These are phyloP conservation scores for Teunomyces atbi DNA, from an alignment of 805 yeast genomes.

Conservation along the genomic window DNA sequence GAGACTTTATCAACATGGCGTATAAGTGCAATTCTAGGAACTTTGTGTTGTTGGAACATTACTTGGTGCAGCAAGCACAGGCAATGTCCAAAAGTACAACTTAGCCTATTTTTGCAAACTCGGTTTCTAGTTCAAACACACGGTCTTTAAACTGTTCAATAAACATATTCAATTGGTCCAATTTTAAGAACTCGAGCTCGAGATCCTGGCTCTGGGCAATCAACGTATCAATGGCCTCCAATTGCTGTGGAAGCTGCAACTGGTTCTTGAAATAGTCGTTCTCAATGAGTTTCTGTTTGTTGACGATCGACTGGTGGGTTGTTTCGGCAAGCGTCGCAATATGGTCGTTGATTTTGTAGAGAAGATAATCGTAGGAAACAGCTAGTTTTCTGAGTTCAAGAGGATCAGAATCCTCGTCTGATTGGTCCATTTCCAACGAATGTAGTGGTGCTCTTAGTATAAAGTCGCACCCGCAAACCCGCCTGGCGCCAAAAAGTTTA, in stretches of 20 bases:
- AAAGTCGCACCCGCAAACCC: too few species aligned
- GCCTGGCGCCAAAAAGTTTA: not conserved
- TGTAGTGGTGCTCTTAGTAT: not conserved
- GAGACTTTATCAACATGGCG: slow-evolving; percentile 20
- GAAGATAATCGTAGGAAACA: slow-evolving; percentile 60
- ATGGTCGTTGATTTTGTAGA: slow-evolving; percentile 60
- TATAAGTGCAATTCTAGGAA: slow-evolving; percentile 27
- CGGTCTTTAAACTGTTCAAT: slow-evolving; percentile 21
- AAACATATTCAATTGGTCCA: slow-evolving; percentile 47
- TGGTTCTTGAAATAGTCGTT: slow-evolving; percentile 19
- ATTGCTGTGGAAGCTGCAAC: slow-evolving; percentile 36
- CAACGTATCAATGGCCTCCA: slow-evolving; percentile 39
- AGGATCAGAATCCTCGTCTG: slow-evolving; percentile 45
- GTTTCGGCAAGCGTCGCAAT: slow-evolving; percentile 46
- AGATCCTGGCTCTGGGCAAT: slow-evolving; percentile 47
- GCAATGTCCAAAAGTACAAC: not conserved
- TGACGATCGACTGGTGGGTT: slow-evolving; percentile 29
- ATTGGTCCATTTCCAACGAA: not conserved
- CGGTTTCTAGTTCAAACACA: slow-evolving; percentile 15
- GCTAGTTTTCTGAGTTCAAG: slow-evolving; percentile 59
- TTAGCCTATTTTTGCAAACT: slow-evolving; percentile 4
- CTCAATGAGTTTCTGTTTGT: slow-evolving; percentile 30
- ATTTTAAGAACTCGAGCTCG: slow-evolving; percentile 51
- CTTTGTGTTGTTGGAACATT: slow-evolving; percentile 29
- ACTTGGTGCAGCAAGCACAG: slow-evolving; percentile 33